Base-by-base conservation (phyloP, 2,329 filamentous ascomycete genomes). In the Pseudopithomyces maydicus region DNA sequence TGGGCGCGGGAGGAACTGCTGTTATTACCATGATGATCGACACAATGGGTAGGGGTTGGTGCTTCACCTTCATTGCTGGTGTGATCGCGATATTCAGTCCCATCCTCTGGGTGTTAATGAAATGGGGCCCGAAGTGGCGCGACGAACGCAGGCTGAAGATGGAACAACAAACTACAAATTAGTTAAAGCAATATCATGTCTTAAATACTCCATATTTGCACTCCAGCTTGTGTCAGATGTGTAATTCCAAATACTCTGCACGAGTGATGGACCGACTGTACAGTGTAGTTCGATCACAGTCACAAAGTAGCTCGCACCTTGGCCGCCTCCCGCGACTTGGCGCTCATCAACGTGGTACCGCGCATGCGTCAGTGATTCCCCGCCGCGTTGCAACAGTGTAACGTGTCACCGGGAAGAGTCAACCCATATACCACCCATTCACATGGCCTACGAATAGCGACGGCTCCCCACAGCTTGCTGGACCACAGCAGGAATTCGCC, bases 1-100 rank as follows among this genome's bases (percentile, higher is more conserved):
- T 78, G 44, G 74, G 74, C 1, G 76, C 76, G 6, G 74, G 62
- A 0, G 74, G 70, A 7, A 74, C 71, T 1, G 75, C 63, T 7
- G 66, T 73, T 3, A 69, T 77, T 15, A 69, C 72, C 14, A 61
- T 69, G 35, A 74, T 77, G 72, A 71, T 77, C 8, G 66, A 73
- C 29, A 54, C 44, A 1, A 74, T 77, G 57, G 77, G 76, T 0
- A 63, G 71, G 48, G 75, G 76, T 2, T 79, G 77, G 76, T 74
- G 69, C 35, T 79, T 79, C 50, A 79, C 77, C 0, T 79, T 81
- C 57, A 68, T 81, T 55, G 77, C 79, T 5, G 66, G 70, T 7
- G 68, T 81, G 1, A 69, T 80, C 54, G 42, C 74, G 12, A 61
- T 64, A 1, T 74, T 74, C 2, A 77, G 72, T 42, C 79, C 80